These are phyloP conservation scores for Rhynchosporium graminicola DNA, from an alignment of 2,329 filamentous ascomycete genomes.

Conservation along the genomic window DNA sequence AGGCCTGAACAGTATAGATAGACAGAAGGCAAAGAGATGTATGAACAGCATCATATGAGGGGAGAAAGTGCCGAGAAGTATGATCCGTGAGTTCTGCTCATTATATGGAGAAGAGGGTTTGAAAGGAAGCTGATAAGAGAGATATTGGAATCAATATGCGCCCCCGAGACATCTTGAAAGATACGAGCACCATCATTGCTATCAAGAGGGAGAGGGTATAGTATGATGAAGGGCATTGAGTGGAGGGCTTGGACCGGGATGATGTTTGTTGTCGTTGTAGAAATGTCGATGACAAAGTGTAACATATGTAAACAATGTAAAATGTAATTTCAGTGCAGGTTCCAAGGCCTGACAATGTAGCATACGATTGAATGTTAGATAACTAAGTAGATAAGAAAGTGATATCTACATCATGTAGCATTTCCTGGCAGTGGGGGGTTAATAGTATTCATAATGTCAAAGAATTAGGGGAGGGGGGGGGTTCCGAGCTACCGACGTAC, in stretches of 20 bases:
- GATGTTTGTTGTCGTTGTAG: neutral
- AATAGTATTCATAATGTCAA: too few species aligned
- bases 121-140: neutral
- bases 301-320: too few species aligned
- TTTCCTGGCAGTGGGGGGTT: too few species aligned
- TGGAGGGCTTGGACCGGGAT: neutral
- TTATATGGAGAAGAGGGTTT: too few species aligned
- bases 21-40: slow-evolving; percentile 61
- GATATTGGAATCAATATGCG: slow-evolving; percentile 36
- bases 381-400: too few species aligned
- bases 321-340: too few species aligned
- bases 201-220: neutral
- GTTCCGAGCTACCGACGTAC: too few species aligned
- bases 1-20: slow-evolving; percentile 61
- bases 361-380: too few species aligned
- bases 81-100: slow-evolving; percentile 51
- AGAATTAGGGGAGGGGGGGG: too few species aligned
- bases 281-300: too few species aligned
- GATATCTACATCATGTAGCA: too few species aligned
- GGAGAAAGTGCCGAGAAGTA: slow-evolving; percentile 52
- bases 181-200: slow-evolving; percentile 6
- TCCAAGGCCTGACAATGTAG: too few species aligned
- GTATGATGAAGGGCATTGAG: slow-evolving; percentile 1
- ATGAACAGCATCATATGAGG: slow-evolving; percentile 61
- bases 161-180: slow-evolving; percentile 34